These are phyloP conservation scores for Lentinula edodes DNA, from an alignment of 768 basidiomycete species.

Conservation along the genomic window DNA sequence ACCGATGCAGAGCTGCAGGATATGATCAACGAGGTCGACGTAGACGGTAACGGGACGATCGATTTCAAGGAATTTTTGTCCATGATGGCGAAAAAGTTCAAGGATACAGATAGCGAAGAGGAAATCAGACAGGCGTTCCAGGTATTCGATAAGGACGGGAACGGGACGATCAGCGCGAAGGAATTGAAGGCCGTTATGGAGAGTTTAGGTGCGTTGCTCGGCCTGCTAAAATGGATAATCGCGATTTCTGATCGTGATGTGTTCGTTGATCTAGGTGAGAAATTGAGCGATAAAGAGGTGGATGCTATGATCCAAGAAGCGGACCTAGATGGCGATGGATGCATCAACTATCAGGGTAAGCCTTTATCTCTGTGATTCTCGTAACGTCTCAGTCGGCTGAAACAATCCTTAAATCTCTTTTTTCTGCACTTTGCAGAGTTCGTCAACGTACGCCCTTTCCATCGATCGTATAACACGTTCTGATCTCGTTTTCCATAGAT, in stretches of 20 bases:
- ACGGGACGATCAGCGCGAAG: slow-evolving; percentile 19
- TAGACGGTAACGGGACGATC: slow-evolving; percentile 38
- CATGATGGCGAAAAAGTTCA: slow-evolving; percentile 40
- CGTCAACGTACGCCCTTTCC: background rate
- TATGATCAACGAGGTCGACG: slow-evolving; percentile 43
- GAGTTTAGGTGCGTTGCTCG: slow-evolving; percentile 16
- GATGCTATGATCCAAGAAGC: slow-evolving; percentile 41
- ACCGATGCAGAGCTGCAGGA: slow-evolving; percentile 43
- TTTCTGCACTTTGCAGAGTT: background rate
- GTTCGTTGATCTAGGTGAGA: slow-evolving; percentile 19
- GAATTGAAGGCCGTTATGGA: slow-evolving; percentile 24
- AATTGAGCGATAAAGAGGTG: slow-evolving; percentile 25
- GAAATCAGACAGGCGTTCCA: slow-evolving; percentile 41
- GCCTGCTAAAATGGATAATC: background rate
- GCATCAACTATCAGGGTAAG: slow-evolving; percentile 67
- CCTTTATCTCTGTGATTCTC: slow-evolving; percentile 4
- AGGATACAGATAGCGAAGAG: slow-evolving; percentile 35
- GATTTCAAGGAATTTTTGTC: slow-evolving; percentile 40
- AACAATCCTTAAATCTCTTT: background rate
- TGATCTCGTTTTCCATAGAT: slow-evolving; percentile 14
- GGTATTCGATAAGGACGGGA: slow-evolving; percentile 25
- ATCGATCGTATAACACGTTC: background rate
- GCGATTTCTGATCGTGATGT: too few species aligned
- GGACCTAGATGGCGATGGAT: slow-evolving; percentile 77
- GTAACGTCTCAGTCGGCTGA: too few species aligned